These are phyloP conservation scores for Nakazawaea molendinolei DNA, from an alignment of 805 yeast genomes.

Conservation along the genomic window DNA sequence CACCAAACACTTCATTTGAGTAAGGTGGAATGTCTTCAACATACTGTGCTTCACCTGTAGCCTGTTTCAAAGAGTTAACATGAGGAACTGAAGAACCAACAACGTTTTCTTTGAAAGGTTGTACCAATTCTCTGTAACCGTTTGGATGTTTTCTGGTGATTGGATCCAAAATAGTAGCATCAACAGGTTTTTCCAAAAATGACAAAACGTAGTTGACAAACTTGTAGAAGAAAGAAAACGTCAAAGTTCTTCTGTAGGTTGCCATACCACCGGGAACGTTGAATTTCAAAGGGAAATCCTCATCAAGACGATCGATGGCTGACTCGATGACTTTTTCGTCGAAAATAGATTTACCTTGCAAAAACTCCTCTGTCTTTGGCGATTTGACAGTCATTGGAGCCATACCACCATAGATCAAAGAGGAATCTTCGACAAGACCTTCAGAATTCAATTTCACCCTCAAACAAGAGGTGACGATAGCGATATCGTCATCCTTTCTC, in stretches of 20 bases:
- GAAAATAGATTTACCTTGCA: constrained; percentile 20
- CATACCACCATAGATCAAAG: constrained; percentile 40
- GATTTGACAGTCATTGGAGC: constrained; percentile 39
- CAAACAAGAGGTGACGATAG: constrained; percentile 39
- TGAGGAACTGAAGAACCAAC: constrained; percentile 37
- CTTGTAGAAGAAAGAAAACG: constrained; percentile 38
- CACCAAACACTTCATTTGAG: constrained; percentile 35
- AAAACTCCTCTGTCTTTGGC: constrained; percentile 23
- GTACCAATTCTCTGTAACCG: constrained; percentile 32
- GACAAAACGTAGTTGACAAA: constrained; percentile 29
- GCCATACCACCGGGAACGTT: constrained; percentile 48
- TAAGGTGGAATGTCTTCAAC: constrained; percentile 38
- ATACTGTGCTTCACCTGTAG: constrained; percentile 40
- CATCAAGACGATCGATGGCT: constrained; percentile 20
- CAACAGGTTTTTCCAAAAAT: constrained; percentile 15
- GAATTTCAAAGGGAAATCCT: constrained; percentile 32
- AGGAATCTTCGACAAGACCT: constrained; percentile 22
- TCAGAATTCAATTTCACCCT: constrained; percentile 20
- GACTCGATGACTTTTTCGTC: constrained; percentile 23
- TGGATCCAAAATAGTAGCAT: constrained; percentile 24
- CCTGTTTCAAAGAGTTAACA: constrained; percentile 39
- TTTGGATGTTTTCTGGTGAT: constrained; percentile 31
- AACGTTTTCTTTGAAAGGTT: constrained; percentile 29
- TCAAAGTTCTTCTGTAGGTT: constrained; percentile 34
- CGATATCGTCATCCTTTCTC: constrained; percentile 43